Base-by-base conservation (phyloP, 305 asterid genomes). In the Petunia hybrid region DNA sequence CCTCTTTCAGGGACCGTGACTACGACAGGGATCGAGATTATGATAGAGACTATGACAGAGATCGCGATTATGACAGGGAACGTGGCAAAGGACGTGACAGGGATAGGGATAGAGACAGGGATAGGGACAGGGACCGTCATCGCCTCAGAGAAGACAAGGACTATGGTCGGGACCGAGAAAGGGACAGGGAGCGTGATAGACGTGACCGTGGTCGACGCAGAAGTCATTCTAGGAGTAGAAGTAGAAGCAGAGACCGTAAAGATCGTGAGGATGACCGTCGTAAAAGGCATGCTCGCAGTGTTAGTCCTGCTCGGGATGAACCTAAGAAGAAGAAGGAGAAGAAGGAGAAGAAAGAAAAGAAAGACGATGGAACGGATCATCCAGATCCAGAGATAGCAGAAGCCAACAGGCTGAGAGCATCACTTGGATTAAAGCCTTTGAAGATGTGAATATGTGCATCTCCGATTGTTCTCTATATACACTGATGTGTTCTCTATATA, bases 371-470 rank as follows among this genome's bases (percentile, higher is more conserved):
- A 56, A 94, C 98, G 1, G 99, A 96, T 83, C 99, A 94, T 89
- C 97, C 99, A 1, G 98, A 96, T 86, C 98, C 99, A 39, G 99
- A 96, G 90, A 96, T 96, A 81, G 99, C 98, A 1, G 98, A 92
- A 86, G 89, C 88, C 43, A 96, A 96, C 84, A 87, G 92, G 88
- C 69, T 94, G 22, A 86, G 97, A 45, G 95, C 98, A 2, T 90
- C 97, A 68, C 98, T 96, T 8, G 98, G 99, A 59, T 8, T 95
- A 76, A 91, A 92, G 85, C 99, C 98, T 83, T 90, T 95, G 85
- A 93, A 83, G 88, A 63, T 53, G 14, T 74, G 78, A 74, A 7
- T 46, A 38, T 74, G 78, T 74, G 53, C 64, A 53, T 74, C 78
- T 53, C 46, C 64, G 0, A 4, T 53, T 74, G 14, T 13, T 53